Base-by-base conservation (phyloP, 352 stramenopile species). In the Globisporangium emineosum region DNA sequence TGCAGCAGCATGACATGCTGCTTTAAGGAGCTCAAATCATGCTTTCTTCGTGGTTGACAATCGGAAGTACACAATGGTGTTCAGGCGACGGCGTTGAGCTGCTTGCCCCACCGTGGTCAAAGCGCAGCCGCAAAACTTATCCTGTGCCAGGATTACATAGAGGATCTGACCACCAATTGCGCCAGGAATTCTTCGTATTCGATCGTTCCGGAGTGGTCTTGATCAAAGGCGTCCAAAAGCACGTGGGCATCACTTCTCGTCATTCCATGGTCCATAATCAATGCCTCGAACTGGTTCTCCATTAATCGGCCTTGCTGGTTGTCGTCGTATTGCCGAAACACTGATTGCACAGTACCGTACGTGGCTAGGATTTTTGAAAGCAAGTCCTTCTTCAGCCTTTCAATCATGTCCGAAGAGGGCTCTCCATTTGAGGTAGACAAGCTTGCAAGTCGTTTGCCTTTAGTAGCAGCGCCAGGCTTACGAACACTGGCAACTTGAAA, bases 161-260 rank as follows among this genome's bases (percentile, higher is more conserved):
- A 29, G 13, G 43, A 40, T 29, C 60, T 55, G 27, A 81, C 72
- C 7, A 81, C 71, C 29, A 84, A 59, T 56, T 81, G 76, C 13
- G 73, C 50, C 35, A 84, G 58, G 32, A 82, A 87, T 54, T 86
- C 78, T n/a, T 86, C 72, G 43, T 88, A 89, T 60, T 84, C 80
- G 45, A 89, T 70, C 29, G 66, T 72, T 1, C 80, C 78, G 2
- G 78, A 87, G 12, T 66, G 65, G 49, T 89, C 76, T 42, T 70
- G 62, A 60, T 88, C 77, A 25, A 88, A 74, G 15, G 63, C 43
- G 19, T 76, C 62, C 10, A 84, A 62, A 0, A 88, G 57, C 9
- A 64, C 32, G 42, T 58, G 47, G 9, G 75, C 67, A 49, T 85
- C 70, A 17, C 71, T 67, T 21, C 64, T 43, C 15, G 70, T 64